Conservation (phyloP, 2,329 filamentous ascomycete genomes). For the Beauveria australis region DNA sequence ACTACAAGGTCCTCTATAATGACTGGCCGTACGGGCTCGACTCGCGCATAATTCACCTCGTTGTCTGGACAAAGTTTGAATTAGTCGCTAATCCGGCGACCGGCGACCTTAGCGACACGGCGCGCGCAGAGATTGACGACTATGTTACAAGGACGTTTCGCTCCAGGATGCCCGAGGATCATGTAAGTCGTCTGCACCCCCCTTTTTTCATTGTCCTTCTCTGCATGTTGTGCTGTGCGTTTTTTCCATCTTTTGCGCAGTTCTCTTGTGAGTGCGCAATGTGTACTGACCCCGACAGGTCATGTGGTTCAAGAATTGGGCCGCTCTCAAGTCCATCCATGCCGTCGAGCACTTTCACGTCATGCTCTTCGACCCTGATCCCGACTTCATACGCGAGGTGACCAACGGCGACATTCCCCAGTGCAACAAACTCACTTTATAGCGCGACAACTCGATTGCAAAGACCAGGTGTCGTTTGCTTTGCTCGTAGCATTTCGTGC, state of each 20-base stretch:
- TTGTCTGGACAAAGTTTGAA: slow-evolving; percentile 88
- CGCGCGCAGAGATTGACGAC: slow-evolving; percentile 56
- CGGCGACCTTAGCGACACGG: slow-evolving; percentile 58
- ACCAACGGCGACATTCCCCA: slow-evolving; percentile 68
- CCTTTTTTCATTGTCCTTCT: not conserved
- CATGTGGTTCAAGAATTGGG: slow-evolving; percentile 63
- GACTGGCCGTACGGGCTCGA: slow-evolving; percentile 94
- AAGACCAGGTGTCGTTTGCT: not conserved
- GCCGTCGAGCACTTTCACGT: slow-evolving; percentile 92
- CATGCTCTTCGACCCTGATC: slow-evolving; percentile 74
- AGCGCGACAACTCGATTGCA: not conserved
- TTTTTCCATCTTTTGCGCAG: too few relatives aligned
- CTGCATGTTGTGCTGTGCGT: not conserved
- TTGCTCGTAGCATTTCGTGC: not conserved
- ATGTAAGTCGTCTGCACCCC: slow-evolving; percentile 34
- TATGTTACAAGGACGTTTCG: slow-evolving; percentile 65
- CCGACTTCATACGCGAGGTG: slow-evolving; percentile 58
- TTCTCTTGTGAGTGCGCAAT: not conserved
- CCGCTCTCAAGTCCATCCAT: slow-evolving; percentile 72
- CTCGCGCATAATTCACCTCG: slow-evolving; percentile 67
- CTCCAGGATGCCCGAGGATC: slow-evolving; percentile 38
- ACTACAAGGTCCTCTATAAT: slow-evolving; percentile 72
- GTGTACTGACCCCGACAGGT: slow-evolving; percentile 21
- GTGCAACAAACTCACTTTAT: slow-evolving; percentile 32
- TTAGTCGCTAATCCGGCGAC: slow-evolving; percentile 59